A percentile compares a stretch with the other conserved stretches of the same genome.
These are phyloP conservation scores for Backusella westeae DNA, from an alignment of 192 early-diverging fungal species.

Conservation along the genomic window DNA sequence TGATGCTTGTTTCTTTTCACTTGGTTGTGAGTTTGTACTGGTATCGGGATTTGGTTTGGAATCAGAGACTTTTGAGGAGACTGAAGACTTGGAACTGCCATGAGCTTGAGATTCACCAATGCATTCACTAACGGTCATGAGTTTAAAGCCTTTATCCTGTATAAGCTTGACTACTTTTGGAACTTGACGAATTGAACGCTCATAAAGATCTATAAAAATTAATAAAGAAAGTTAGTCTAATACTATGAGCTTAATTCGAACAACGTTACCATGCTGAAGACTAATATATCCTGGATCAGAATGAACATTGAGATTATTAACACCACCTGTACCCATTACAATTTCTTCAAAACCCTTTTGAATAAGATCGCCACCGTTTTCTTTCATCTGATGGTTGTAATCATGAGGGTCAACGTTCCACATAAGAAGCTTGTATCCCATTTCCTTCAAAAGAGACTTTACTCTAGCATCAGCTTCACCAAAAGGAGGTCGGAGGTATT, in stretches of 20 bases:
- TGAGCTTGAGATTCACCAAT: conserved; percentile 15
- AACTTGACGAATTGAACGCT: conserved; percentile 22
- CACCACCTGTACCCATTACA: neutral
- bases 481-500: conserved; percentile 61
- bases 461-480: conserved; percentile 64
- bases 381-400: conserved; percentile 24
- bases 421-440: conserved; percentile 37
- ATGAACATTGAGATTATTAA: conserved; percentile 14
- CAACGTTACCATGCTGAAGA: conserved; percentile 32
- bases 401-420: conserved; percentile 40
- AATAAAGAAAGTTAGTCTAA: neutral
- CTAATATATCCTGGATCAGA: conserved; percentile 34
- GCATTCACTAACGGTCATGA: conserved; percentile 26
- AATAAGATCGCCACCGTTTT: conserved; percentile 19
- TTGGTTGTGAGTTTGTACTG: neutral
- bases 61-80: neutral
- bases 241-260: neutral
- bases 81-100: neutral
- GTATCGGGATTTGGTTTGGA: neutral
- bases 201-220: conserved; percentile 26
- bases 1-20: neutral
- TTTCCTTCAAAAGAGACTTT: conserved; percentile 39
- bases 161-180: conserved; percentile 15
- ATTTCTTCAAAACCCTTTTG: conserved; percentile 4
- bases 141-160: conserved; percentile 8